phyloP scores from a whole-genome alignment of 1,284 basidiomycete species.

The Apiotrichum gamsii region DNA sequence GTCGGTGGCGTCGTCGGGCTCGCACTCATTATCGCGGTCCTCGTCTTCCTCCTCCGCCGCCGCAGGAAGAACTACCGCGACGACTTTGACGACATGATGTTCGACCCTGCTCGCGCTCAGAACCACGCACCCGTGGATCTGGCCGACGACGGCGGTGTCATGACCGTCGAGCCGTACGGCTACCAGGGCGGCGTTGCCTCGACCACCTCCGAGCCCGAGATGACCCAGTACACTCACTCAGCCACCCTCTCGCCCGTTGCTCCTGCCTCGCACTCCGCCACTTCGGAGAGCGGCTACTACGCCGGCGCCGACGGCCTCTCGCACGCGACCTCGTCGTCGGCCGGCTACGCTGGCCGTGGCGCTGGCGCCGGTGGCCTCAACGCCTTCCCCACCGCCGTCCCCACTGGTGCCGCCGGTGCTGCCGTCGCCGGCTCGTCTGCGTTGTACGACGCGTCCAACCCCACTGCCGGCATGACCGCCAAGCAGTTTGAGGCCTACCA shows the following conservation, averaged over 20 bases:
- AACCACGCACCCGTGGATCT: constrained; percentile 41
- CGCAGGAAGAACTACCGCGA: constrained; percentile 36
- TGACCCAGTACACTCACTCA: constrained; percentile 27
- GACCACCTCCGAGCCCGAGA: constrained; percentile 32
- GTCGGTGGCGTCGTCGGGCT: constrained; percentile 46
- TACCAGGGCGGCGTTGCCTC: constrained; percentile 30
- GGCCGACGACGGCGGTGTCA: constrained; percentile 29
- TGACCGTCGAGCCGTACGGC: constrained; percentile 41
- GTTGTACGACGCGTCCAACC: constrained; percentile 1
- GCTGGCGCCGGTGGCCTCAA: constrained; percentile 16
- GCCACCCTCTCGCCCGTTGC: not conserved
- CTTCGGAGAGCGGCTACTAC: not conserved
- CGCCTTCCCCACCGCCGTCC: constrained; percentile 6
- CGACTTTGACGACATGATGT: constrained; percentile 48
- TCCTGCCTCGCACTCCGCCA: constrained; percentile 12
- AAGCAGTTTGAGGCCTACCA: constrained; percentile 43
- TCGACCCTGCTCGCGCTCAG: constrained; percentile 37
- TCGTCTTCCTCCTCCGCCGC: constrained; percentile 34
- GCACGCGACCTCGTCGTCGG: constrained; percentile 35
- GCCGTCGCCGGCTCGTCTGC: not conserved
- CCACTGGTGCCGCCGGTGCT: constrained; percentile 5
- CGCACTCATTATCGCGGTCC: constrained; percentile 26
- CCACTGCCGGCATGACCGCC: constrained; percentile 24
- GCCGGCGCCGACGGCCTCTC: constrained; percentile 15
- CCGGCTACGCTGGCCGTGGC: constrained; percentile 40